These are phyloP conservation scores for Borovskyia barvae DNA, from an alignment of 208 protist genomes.

Conservation along the genomic window DNA sequence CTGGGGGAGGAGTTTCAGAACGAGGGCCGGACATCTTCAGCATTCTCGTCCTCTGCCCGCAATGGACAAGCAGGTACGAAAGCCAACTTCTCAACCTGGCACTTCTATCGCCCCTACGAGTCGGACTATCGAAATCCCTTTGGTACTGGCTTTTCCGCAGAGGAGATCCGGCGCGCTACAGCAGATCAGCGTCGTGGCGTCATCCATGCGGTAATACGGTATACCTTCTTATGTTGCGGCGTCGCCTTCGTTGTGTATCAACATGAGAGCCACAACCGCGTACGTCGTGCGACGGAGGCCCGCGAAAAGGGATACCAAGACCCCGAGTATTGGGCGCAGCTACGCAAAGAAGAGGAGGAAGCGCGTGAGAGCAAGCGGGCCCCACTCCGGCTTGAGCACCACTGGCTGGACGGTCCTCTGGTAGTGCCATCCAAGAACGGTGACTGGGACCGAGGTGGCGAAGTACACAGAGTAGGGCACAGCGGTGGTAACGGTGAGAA, in stretches of 20 bases:
- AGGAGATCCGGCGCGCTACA: conserved; percentile 34
- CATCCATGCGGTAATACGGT: conserved; percentile 15
- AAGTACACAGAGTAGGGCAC: neutral
- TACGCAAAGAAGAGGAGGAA: conserved; percentile 26
- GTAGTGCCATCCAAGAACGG: too few species aligned
- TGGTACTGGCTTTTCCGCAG: conserved; percentile 38
- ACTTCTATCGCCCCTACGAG: conserved; percentile 59
- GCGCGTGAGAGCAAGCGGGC: conserved; percentile 2
- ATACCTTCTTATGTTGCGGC: conserved; percentile 37
- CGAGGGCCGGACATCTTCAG: neutral
- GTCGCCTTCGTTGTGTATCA: conserved; percentile 29
- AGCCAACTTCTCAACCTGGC: conserved; percentile 43
- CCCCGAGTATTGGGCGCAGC: conserved; percentile 34
- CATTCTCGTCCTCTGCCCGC: conserved; percentile 1
- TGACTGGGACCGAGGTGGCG: neutral
- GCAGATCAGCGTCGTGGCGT: conserved; percentile 12
- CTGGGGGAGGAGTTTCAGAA: conserved; percentile 19
- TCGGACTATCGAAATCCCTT: conserved; percentile 37
- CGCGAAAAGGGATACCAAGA: conserved; percentile 31
- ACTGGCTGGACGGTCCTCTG: conserved; percentile 18
- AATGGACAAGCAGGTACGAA: conserved; percentile 2
- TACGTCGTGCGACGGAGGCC: conserved; percentile 32
- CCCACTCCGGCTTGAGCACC: conserved; percentile 19
- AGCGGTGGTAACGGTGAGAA: too few species aligned
- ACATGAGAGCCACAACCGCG: conserved; percentile 37